A percentile compares a stretch with the other conserved stretches of the same genome.
Conservation (phyloP, 2,329 filamentous ascomycete species). For the Rasamsonia emersonii region DNA sequence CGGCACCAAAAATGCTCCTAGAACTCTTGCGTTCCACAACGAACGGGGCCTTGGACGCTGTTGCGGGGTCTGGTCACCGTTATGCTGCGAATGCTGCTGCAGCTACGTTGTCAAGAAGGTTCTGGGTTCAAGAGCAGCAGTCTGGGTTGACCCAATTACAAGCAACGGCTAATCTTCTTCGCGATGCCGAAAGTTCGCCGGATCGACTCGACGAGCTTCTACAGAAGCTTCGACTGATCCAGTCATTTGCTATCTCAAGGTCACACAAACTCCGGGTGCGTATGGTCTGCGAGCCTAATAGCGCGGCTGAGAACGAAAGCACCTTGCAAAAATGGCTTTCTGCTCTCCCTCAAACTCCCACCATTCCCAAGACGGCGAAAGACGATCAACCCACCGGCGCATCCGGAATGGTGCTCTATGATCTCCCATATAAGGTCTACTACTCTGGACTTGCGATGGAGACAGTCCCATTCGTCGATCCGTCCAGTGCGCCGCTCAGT, state of each 20-base stretch:
- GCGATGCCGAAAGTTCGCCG: conserved; percentile 58
- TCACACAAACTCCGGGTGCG: conserved; percentile 64
- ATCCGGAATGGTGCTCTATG: conserved; percentile 70
- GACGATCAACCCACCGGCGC: conserved; percentile 15
- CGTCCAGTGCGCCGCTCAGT: conserved; percentile 69
- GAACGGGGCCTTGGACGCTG: conserved; percentile 82
- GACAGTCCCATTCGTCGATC: conserved; percentile 72
- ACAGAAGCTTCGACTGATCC: conserved; percentile 74
- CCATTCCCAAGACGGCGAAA: conserved; percentile 25
- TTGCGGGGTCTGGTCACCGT: conserved; percentile 81
- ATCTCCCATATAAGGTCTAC: conserved; percentile 93
- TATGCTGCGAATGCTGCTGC: conserved; percentile 81
- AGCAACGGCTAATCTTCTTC: conserved; percentile 63
- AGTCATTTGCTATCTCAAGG: conserved; percentile 64
- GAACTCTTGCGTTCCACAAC: conserved; percentile 80
- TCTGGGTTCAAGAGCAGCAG: conserved; percentile 73
- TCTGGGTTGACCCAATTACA: conserved; percentile 84
- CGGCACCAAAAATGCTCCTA: conserved; percentile 71
- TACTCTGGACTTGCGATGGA: conserved; percentile 77
- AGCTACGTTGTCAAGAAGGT: conserved; percentile 63
- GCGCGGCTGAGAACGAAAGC: conserved; percentile 58
- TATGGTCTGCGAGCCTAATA: conserved; percentile 75
- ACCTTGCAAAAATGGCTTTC: conserved; percentile 64
- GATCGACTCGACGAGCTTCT: conserved; percentile 69
- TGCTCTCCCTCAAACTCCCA: conserved; percentile 43